Conservation (phyloP, 192 early-diverging fungal genomes). For the Backusella psychrophila region DNA sequence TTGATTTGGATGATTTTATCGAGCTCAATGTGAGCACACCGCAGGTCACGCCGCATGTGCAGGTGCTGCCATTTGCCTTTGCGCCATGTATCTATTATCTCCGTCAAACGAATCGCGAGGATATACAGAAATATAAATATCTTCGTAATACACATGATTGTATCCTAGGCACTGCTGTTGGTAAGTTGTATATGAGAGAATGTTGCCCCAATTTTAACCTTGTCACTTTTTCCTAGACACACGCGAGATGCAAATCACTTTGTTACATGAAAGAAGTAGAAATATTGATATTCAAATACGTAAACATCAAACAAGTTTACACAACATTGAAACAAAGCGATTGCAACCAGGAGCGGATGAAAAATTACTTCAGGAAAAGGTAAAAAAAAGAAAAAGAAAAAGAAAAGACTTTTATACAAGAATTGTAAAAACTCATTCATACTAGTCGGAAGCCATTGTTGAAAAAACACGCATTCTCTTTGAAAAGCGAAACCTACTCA, state of each 20-base stretch:
- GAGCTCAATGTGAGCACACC: constrained; percentile 39
- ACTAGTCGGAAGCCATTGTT: constrained; percentile 49
- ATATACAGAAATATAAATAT: constrained; percentile 35
- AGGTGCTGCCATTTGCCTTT: constrained; percentile 58
- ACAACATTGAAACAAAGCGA: constrained; percentile 46
- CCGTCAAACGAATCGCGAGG: constrained; percentile 35
- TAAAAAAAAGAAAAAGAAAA: background rate
- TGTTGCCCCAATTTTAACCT: background rate
- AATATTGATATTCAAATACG: constrained; percentile 58
- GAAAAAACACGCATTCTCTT: constrained; percentile 57
- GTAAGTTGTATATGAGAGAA: constrained; percentile 17
- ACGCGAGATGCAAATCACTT: constrained; percentile 50
- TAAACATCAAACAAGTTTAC: constrained; percentile 49
- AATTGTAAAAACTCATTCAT: constrained; percentile 4
- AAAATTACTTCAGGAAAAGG: constrained; percentile 6
- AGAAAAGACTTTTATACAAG: too few relatives aligned
- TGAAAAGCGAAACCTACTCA: constrained; percentile 59
- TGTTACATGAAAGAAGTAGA: constrained; percentile 51
- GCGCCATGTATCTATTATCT: constrained; percentile 56
- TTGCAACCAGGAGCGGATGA: background rate
- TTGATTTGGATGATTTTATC: constrained; percentile 53
- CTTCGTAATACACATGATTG: constrained; percentile 41
- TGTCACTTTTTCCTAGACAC: constrained; percentile 36
- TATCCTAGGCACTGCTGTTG: constrained; percentile 35
- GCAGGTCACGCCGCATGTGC: constrained; percentile 28